Conservation (phyloP, 2,329 filamentous ascomycete genomes). For the Aspergillus luchuensis region DNA sequence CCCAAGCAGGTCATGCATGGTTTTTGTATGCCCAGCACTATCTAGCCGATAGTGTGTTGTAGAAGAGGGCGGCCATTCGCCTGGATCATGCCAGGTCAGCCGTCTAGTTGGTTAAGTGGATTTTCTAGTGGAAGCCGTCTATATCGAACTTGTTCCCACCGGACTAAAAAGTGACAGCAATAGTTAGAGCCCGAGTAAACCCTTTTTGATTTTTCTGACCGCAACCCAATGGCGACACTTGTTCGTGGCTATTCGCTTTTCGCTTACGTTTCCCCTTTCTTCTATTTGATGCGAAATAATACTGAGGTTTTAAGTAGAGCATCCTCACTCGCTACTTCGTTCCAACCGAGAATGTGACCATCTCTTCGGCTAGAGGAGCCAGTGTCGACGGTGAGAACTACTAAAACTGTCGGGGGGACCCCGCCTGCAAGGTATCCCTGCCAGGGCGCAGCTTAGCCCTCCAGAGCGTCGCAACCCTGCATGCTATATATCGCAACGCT, state of each 20-base stretch:
- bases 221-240: background rate
- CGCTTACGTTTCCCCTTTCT: background rate
- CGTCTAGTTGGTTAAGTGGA: background rate
- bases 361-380: background rate
- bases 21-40: background rate
- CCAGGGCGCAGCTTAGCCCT: conserved; percentile 3
- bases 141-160: background rate
- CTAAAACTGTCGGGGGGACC: background rate
- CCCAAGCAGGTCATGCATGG: background rate
- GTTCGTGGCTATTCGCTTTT: background rate
- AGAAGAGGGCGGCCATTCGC: background rate
- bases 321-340: background rate
- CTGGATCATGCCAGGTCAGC: background rate
- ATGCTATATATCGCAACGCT: background rate
- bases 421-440: conserved; percentile 2
- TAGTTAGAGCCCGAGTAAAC: background rate
- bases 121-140: background rate
- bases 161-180: background rate
- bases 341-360: conserved; percentile 2
- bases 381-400: background rate
- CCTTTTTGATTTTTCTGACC: background rate
- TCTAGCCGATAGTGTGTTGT: background rate
- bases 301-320: background rate
- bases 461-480: background rate
- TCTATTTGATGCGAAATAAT: background rate